phyloP scores from a whole-genome alignment of 179 eudicot genomes.

The Beta lomatogona region DNA sequence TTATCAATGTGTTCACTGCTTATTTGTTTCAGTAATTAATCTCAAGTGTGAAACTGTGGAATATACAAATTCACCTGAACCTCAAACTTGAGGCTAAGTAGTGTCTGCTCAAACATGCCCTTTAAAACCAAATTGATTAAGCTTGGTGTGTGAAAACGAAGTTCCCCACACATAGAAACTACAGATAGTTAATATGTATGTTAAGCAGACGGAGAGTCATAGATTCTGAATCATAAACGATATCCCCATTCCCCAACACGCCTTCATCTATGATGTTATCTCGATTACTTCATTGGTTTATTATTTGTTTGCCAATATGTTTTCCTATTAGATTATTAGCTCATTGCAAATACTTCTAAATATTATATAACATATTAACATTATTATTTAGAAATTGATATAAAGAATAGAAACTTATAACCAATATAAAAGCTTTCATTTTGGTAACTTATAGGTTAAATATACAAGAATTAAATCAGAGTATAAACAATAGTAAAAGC shows the following conservation, averaged over 20 bases:
- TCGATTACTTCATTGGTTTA: too few relatives aligned
- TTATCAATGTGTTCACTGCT: background rate
- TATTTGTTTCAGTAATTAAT: background rate
- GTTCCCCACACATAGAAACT: background rate
- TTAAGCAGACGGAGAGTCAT: background rate
- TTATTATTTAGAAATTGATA: too few relatives aligned
- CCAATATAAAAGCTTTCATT: background rate
- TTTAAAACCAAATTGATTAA: background rate
- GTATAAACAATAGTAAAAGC: too few relatives aligned
- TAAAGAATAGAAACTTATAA: too few relatives aligned
- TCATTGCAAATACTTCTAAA: background rate
- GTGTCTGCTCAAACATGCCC: background rate
- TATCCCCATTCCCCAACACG: too few relatives aligned
- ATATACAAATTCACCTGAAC: background rate
- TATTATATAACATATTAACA: background rate
- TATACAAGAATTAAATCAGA: too few relatives aligned
- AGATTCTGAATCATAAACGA: background rate
- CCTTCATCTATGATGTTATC: too few relatives aligned
- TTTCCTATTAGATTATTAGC: background rate
- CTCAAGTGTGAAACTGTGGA: background rate
- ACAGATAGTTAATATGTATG: background rate
- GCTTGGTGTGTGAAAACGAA: background rate
- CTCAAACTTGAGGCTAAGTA: background rate
- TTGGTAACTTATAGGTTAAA: background rate
- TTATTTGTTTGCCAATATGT: too few relatives aligned